Evolutionary conservation across 2,329 filamentous ascomycete species (phyloP).

Genomic region (Cyphellophora attinorum): DNA sequence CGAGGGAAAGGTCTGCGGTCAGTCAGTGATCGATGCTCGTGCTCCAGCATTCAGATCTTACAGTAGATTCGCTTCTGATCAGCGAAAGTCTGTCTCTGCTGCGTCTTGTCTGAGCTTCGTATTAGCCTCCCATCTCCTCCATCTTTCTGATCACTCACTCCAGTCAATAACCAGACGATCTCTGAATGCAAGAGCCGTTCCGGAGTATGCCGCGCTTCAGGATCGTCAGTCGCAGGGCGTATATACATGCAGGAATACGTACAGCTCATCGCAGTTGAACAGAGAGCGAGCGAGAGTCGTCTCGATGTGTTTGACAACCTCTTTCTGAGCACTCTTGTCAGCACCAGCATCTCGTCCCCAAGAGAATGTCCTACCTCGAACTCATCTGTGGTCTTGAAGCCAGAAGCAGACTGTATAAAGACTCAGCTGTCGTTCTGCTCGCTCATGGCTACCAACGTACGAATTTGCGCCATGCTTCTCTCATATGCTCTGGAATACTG

Average conservation of each 20-base stretch:
- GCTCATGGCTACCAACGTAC: no score
- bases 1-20: conserved; percentile 69
- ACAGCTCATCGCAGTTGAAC: conserved; percentile 92
- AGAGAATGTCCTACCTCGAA: conserved; percentile 46
- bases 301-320: conserved; percentile 89
- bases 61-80: conserved; percentile 94
- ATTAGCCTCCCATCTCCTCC: neutral
- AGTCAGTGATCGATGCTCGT: neutral
- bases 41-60: no score
- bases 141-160: conserved; percentile 35
- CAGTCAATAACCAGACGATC: conserved; percentile 89
- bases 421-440: no score
- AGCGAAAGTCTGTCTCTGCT: conserved; percentile 84
- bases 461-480: conserved; percentile 45
- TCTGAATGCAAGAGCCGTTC: conserved; percentile 82
- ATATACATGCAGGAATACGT: conserved; percentile 13
- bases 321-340: conserved; percentile 43
- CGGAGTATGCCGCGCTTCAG: conserved; percentile 70
- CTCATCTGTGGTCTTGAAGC: conserved; percentile 69
- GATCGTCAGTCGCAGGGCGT: conserved; percentile 7
- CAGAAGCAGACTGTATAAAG: conserved; percentile 50
- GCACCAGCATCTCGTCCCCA: conserved; percentile 7
- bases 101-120: conserved; percentile 57
- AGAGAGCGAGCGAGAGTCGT: conserved; percentile 91
- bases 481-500: conserved; percentile 78